Evolutionary conservation across 2,329 filamentous ascomycete genomes (phyloP), one percentile per base, ranked within the genome.

Genomic region (Sporothrix pallida): DNA sequence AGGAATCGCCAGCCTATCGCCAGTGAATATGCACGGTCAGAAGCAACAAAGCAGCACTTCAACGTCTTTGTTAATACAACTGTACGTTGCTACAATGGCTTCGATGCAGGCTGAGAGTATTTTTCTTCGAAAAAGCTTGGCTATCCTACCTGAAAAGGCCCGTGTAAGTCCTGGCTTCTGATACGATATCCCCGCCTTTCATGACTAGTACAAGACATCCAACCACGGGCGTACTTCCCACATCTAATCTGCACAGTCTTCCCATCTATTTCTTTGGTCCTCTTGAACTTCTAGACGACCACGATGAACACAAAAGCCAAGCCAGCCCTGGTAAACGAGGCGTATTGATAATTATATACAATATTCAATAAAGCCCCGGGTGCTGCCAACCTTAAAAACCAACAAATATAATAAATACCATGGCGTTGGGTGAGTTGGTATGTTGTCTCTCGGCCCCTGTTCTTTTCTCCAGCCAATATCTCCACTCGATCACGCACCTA

Each of bases 401-500:
- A 46, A 48, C 62, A 67, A 67, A 26, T 46, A 67, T 67, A 48
- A 46, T 13, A 48, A 46, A 26, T 46, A 23, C 37, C 37, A 48
- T 67, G 44, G 62, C 5, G 62, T 20, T 13, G 62, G n/a, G 62
- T 12, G 26, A 48, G 42, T 31, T 71, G n/a, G 7, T n/a, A 26
- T 37, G 37, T 46, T 37, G 52, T 70, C n/a, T 60, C 23, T 70
- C 52, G 10, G 42, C 65, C 65, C 15, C 44, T 42, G 58, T 62
- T 8, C 15, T 7, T 62, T 42, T 42, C 17, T 31, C 58, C 15
- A n/a, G 31, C 60, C 60, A 8, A 63, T 17, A 63, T 44, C 60
- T 63, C 60, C 60, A 63, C 31, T 63, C 8, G 60, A 44, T 54
- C 65, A 52, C 65, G 46, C 46, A 50, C 23, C 48, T 37, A 52